Evolutionary conservation across 768 basidiomycete species (phyloP).

Genomic region (Mycena indigotica): DNA sequence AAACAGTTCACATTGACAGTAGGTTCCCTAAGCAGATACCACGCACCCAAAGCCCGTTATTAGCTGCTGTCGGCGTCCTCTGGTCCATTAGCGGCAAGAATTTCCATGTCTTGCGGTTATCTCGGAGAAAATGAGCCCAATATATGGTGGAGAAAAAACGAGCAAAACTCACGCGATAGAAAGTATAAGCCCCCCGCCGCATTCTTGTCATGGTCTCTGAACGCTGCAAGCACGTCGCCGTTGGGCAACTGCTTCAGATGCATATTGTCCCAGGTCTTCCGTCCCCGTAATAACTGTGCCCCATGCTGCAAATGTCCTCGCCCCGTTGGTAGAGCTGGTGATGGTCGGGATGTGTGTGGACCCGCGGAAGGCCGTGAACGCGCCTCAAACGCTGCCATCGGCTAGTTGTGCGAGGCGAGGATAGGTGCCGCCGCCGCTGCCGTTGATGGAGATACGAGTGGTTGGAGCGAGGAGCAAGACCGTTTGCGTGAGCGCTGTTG

Average conservation of each 20-base stretch:
- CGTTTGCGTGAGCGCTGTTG: background rate
- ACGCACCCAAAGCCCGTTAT: constrained; percentile 28
- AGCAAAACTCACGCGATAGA: background rate
- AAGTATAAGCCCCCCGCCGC: no score
- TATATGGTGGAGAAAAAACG: background rate
- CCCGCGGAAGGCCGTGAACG: constrained; percentile 7
- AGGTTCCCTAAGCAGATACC: background rate
- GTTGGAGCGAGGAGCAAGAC: background rate
- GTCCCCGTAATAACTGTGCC: constrained; percentile 9
- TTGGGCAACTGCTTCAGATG: no score
- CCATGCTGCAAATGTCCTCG: constrained; percentile 4
- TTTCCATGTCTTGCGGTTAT: constrained; percentile 24
- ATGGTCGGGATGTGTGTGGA: constrained; percentile 6
- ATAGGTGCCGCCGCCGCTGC: no score
- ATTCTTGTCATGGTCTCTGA: constrained; percentile 14
- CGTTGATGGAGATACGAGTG: background rate
- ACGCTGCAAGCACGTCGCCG: no score
- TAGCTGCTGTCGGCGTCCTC: constrained; percentile 14
- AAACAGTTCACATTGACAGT: background rate
- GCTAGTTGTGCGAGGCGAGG: no score
- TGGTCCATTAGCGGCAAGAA: constrained; percentile 25
- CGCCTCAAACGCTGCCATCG: background rate
- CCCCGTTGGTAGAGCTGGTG: constrained; percentile 13
- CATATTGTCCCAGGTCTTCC: constrained; percentile 4
- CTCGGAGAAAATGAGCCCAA: background rate